Evolutionary conservation across 1,284 basidiomycete species (phyloP), one percentile per base, ranked within the genome.

Genomic region (Malassezia globosa): DNA sequence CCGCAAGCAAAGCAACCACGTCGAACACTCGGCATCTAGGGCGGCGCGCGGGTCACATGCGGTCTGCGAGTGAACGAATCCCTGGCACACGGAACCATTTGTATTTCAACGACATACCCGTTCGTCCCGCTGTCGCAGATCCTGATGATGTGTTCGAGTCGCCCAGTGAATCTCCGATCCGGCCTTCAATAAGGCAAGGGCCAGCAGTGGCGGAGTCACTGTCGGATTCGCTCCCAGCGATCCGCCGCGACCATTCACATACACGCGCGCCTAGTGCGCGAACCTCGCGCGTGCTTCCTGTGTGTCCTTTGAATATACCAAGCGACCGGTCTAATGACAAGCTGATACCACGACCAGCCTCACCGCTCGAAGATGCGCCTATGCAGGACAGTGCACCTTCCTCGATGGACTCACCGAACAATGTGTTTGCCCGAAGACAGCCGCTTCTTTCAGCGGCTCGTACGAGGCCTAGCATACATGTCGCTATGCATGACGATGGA

Each of bases 391-490:
- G 22, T 36, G 22, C 8, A 13, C 34, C 33, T 4, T 37, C 33
- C 31, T 45, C 27, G 16, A 52, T 52, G 50, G 40, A 47, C 35
- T 52, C 50, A 27, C 50, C 50, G 8, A 47, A 47, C 39, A 52
- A 52, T 21, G 22, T 43, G 29, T 43, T 43, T 43, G 25, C 31
- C 3, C 35, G 21, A 18, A 10, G 2, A 10, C 35, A 10, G n/a
- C 21, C 35, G n/a, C 19, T 8, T 13, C 19, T 13, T 8, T n/a
- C 5, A 18, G 10, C 13, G 19, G 29, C 29, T 1, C 31, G 41
- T n/a, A n/a, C n/a, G n/a, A n/a, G n/a, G n/a, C n/a, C n/a, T n/a
- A n/a, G n/a, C n/a, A n/a, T n/a, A n/a, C n/a, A n/a, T n/a, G n/a
- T n/a, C n/a, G n/a, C n/a, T n/a, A n/a, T n/a, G 2, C 21, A 29